Base-by-base conservation (phyloP, 2,329 filamentous ascomycete species). In the Colletotrichum paranaense region DNA sequence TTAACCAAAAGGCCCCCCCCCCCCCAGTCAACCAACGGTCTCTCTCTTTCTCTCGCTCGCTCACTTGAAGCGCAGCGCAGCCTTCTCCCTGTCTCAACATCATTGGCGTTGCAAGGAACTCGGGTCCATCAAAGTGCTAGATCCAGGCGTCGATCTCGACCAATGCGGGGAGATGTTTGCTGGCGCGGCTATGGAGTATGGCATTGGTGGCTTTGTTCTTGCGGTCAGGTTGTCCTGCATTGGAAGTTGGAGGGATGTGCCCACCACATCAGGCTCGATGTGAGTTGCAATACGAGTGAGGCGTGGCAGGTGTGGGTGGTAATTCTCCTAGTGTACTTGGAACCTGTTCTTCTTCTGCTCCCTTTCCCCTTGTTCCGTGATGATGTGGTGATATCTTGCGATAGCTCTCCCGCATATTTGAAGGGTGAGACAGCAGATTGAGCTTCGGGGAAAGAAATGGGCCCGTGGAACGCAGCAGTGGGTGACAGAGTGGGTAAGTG, bases 131-230 rank as follows among this genome's bases (percentile, higher is more conserved):
- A 59, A 24, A 19, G 32, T 53, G 11, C 53, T 38, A 58, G 11
- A 53, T 42, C 52, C 30, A 68, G 26, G 53, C 32, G 66, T 38
- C 46, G 66, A 69, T 72, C 53, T 49, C 35, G 28, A 65, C 58
- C 57, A 49, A 68, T 62, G 35, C 49, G 38, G 52, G 22, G 11
- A 30, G 30, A 49, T 64, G 69, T 69, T 72, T 69, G 69, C 69
- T 72, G 63, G 66, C 30, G 16, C 52, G 28, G 59, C 53, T 32
- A 24, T 35, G 32, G 32, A 12, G 11, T 35, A 35, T 55, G 59
- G 58, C 16, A 72, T 72, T 72, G 69, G 69, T 46, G 30, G 59
- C 53, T 64, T 72, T 58, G 19, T 62, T 62, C 53, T 55, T 59
- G 35, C 32, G 69, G 59, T 59, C 53, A 72, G 69, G 59, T 42